These are phyloP conservation scores for Tephrocybe sp. DNA, from an alignment of 768 basidiomycete genomes.

Conservation along the genomic window DNA sequence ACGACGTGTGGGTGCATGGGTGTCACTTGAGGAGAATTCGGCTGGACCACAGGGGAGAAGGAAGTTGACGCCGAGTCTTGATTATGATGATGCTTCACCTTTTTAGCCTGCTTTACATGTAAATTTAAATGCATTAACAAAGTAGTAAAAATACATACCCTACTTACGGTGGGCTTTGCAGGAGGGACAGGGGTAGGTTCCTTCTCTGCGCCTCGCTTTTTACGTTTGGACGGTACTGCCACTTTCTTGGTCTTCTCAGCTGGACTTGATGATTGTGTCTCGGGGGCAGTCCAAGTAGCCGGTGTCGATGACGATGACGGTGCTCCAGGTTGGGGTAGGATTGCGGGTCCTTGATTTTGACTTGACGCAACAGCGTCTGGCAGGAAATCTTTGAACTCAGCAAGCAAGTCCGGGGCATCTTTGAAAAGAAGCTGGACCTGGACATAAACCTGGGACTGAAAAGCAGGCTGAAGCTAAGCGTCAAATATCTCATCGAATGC, in stretches of 20 bases:
- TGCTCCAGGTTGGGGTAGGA: constrained; percentile 44
- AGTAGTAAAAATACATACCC: constrained; percentile 33
- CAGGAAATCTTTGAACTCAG: constrained; percentile 80
- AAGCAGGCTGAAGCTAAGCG: constrained; percentile 2
- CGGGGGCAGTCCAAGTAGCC: constrained; percentile 37
- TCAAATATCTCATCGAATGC: constrained; percentile 1
- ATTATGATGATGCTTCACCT: constrained; percentile 59
- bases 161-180: constrained; percentile 43
- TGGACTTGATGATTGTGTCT: constrained; percentile 33
- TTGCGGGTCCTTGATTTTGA: constrained; percentile 39
- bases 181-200: constrained; percentile 61
- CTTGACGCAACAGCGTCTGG: constrained; percentile 55
- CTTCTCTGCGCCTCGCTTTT: constrained; percentile 64
- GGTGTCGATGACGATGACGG: constrained; percentile 29
- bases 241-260: constrained; percentile 45
- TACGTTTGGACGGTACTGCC: constrained; percentile 46
- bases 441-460: constrained; percentile 69
- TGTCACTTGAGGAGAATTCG: constrained; percentile 40
- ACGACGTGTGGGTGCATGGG: constrained; percentile 27
- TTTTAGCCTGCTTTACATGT: constrained; percentile 47
- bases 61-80: constrained; percentile 54
- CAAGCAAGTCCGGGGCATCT: constrained; percentile 74
- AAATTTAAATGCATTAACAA: neutral
- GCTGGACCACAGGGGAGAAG: constrained; percentile 45
- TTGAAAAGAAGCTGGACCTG: constrained; percentile 83